Evolutionary conservation across 495 filamentous ascomycete species (phyloP).

Genomic region (Chlorociboria aeruginascens): DNA sequence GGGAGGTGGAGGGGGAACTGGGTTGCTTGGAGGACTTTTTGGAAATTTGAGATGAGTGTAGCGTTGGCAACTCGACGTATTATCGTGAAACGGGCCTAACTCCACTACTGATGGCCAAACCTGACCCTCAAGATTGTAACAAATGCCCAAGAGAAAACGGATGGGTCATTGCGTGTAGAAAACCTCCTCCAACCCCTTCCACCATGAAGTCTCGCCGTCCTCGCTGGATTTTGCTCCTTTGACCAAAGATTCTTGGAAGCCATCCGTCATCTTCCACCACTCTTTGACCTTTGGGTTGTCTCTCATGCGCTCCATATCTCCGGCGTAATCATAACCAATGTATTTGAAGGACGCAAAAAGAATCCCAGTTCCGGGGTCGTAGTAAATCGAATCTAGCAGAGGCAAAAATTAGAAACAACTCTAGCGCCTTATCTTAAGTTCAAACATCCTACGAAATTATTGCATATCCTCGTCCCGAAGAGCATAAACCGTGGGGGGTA

Average conservation of each 20-base stretch:
- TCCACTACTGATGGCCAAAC: neutral
- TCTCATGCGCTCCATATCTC: conserved; percentile 60
- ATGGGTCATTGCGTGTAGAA: conserved; percentile 43
- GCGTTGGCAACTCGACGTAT: conserved; percentile 7
- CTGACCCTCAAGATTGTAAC: neutral
- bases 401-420: neutral
- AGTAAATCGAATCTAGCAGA: conserved; percentile 54
- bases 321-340: conserved; percentile 52
- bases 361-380: conserved; percentile 45
- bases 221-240: conserved; percentile 49
- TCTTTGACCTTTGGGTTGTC: conserved; percentile 57
- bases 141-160: neutral
- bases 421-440: neutral
- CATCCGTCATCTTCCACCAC: conserved; percentile 73
- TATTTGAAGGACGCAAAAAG: conserved; percentile 70
- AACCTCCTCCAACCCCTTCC: conserved; percentile 59
- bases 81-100: neutral
- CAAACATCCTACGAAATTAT: neutral
- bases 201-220: conserved; percentile 53
- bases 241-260: conserved; percentile 52
- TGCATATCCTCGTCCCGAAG: neutral
- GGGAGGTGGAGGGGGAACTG: conserved; percentile 13
- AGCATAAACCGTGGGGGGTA: conserved; percentile 1
- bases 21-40: conserved; percentile 29
- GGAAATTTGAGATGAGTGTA: conserved; percentile 20